A percentile compares a stretch with the other conserved stretches of the same genome.
phyloP scores from a whole-genome alignment of 2,329 filamentous ascomycete species.

The Aspergillus arachidicola region DNA sequence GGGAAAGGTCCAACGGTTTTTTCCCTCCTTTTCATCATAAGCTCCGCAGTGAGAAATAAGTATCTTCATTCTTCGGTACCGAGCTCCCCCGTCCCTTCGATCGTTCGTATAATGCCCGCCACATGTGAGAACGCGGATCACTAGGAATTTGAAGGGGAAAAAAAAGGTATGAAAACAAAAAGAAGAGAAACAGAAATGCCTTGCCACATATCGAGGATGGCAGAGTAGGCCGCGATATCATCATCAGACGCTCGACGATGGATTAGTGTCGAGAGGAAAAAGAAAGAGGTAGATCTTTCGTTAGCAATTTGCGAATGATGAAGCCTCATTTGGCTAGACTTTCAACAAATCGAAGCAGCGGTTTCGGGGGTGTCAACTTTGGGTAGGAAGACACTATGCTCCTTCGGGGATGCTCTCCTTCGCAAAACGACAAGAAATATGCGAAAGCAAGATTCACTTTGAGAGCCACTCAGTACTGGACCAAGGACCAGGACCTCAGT shows the following conservation, averaged over 20 bases:
- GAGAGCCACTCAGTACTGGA: not conserved
- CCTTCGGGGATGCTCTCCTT: not conserved
- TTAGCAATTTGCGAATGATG: slow-evolving; percentile 7
- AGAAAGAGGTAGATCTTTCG: slow-evolving; percentile 12
- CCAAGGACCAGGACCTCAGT: not conserved
- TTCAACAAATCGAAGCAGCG: slow-evolving; percentile 10
- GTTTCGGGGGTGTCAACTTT: slow-evolving; percentile 12
- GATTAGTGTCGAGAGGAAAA: not conserved
- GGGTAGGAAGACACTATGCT: not conserved
- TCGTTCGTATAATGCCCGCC: not conserved
- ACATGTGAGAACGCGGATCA: slow-evolving; percentile 12
- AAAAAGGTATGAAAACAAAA: not conserved
- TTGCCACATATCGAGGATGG: not conserved
- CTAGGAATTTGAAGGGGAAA: not conserved
- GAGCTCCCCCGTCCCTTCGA: slow-evolving; percentile 2
- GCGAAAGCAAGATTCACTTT: not conserved
- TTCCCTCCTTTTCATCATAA: slow-evolving; percentile 1
- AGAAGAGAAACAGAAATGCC: not conserved
- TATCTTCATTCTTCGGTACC: slow-evolving; percentile 8
- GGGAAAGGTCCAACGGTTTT: slow-evolving; percentile 19
- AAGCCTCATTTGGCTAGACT: slow-evolving; percentile 19
- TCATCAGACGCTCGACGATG: not conserved
- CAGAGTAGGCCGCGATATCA: not conserved
- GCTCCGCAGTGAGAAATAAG: not conserved
- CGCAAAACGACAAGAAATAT: not conserved